Evolutionary conservation across 2,329 filamentous ascomycete species (phyloP).

Genomic region (Fusarium mangiferae): DNA sequence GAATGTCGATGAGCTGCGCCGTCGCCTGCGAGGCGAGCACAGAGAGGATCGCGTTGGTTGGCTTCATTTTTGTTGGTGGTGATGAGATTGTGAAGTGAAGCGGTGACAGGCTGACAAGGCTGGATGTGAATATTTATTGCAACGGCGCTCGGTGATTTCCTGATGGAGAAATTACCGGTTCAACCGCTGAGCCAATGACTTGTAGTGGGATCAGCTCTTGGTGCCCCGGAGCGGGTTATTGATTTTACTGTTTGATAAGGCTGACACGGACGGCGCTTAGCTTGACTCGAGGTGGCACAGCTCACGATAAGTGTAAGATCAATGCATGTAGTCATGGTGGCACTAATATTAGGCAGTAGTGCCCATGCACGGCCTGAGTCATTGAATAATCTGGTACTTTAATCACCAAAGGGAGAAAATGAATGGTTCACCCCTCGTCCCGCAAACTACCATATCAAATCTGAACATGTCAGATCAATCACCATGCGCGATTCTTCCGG

Average conservation of each 20-base stretch:
- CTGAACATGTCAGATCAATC: not conserved
- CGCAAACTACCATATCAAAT: rapidly evolving
- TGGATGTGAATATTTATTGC: constrained; percentile 2
- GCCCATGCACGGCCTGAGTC: not conserved
- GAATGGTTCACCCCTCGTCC: rapidly evolving
- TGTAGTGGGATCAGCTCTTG: not conserved
- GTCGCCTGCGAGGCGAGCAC: constrained; percentile 7
- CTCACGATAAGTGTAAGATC: not conserved
- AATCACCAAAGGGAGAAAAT: rapidly evolving
- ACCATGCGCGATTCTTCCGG: not conserved
- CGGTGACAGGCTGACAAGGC: not conserved
- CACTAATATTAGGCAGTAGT: not conserved
- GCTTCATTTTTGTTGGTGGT: constrained; percentile 8
- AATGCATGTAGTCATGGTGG: not conserved
- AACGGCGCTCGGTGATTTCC: constrained; percentile 2
- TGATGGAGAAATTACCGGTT: not conserved
- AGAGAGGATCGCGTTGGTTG: not conserved
- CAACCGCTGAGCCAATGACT: not conserved
- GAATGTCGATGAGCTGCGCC: constrained; percentile 24
- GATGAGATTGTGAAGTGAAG: not conserved
- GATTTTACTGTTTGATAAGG: not conserved
- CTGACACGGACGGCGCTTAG: not conserved
- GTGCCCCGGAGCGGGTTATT: not conserved
- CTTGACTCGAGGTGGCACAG: not conserved
- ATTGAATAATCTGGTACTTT: rapidly evolving